Base-by-base conservation (phyloP, 139 green algal genomes). In the Chlamydomonas sp. region DNA sequence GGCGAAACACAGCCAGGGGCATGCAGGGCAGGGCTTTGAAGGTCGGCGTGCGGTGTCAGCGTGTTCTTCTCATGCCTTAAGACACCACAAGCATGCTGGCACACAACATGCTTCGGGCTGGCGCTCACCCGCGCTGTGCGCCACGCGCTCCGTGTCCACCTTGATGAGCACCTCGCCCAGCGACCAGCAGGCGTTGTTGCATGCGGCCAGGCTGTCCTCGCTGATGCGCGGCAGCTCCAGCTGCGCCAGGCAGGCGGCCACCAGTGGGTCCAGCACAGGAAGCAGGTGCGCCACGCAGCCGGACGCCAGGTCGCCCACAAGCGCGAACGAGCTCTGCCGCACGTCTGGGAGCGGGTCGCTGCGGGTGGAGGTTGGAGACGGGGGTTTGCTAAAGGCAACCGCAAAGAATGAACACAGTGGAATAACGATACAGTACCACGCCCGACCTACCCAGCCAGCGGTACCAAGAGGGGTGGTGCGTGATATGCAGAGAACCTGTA, bases 181-280 rank as follows among this genome's bases (percentile, higher is more conserved):
- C 57, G 93, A 90, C 98, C 98, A 99, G 90, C 94, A 97, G 1
- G 98, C 98, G 89, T 99, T 99, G 94, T 99, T 99, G 89, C 94
- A 96, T 18, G 95, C 94, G 3, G 90, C 90, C 86, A 98, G 93
- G 78, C 73, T 92, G 7, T 68, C 58, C 59, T 88, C 80, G 4
- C 72, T 89, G 78, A 97, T 77, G 49, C 63, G 63, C 60, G 86
- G 67, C 79, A 86, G 84, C 64, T 87, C 68, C 73, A 94, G 77
- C 79, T 88, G 87, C 31, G 78, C 68, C 17, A 94, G 72, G 57
- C 58, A 62, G 20, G 88, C 72, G 17, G 64, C 71, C 62, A 95
- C 72, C 49, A 97, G 91, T 31, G 93, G 67, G 9, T 74, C 62
- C 66, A 89, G 15, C 57, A 83, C 82, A 5, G 95, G 92, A 60